These are phyloP conservation scores for Cyclotella baltica DNA, from an alignment of 108 stramenopile genomes.

Conservation along the genomic window DNA sequence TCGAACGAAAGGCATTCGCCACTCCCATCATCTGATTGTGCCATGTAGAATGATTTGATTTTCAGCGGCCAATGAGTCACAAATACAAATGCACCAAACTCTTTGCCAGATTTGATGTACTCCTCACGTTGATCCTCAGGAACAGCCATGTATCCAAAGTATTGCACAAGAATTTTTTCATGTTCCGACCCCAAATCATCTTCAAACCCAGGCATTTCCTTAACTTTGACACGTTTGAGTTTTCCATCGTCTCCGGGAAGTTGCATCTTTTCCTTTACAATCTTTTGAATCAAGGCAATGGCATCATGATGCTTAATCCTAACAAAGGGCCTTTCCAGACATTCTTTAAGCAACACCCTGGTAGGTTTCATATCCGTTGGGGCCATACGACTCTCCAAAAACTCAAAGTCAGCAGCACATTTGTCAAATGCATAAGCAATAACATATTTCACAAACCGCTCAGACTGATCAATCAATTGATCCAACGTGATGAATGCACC, in stretches of 20 bases:
- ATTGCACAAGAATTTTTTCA: slow-evolving; percentile 91
- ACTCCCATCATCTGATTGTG: slow-evolving; percentile 85
- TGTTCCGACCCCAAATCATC: slow-evolving; percentile 94
- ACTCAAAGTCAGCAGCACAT: slow-evolving; percentile 89
- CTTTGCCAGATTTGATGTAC: slow-evolving; percentile 51
- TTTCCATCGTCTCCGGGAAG: slow-evolving; percentile 68
- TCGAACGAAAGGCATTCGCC: slow-evolving; percentile 93
- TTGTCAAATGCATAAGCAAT: slow-evolving; percentile 87
- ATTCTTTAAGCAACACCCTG: slow-evolving; percentile 52
- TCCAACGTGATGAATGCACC: slow-evolving; percentile 85
- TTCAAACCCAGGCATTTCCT: slow-evolving; percentile 70
- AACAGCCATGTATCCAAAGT: slow-evolving; percentile 66
- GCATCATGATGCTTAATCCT: slow-evolving; percentile 71
- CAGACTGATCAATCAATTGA: slow-evolving; percentile 89
- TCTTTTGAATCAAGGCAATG: slow-evolving; percentile 63
- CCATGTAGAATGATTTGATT: slow-evolving; percentile 98
- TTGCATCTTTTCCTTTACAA: slow-evolving; percentile 67
- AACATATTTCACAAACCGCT: slow-evolving; percentile 95
- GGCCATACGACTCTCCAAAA: slow-evolving; percentile 81
- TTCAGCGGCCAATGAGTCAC: slow-evolving; percentile 94
- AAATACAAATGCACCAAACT: slow-evolving; percentile 85
- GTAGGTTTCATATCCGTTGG: slow-evolving; percentile 65
- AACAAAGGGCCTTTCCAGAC: slow-evolving; percentile 64
- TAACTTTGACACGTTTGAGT: slow-evolving; percentile 63
- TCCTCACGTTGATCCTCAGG: slow-evolving; percentile 65